phyloP scores from a whole-genome alignment of 169 alveolate genomes.

The Plasmodium billcollinsi region DNA sequence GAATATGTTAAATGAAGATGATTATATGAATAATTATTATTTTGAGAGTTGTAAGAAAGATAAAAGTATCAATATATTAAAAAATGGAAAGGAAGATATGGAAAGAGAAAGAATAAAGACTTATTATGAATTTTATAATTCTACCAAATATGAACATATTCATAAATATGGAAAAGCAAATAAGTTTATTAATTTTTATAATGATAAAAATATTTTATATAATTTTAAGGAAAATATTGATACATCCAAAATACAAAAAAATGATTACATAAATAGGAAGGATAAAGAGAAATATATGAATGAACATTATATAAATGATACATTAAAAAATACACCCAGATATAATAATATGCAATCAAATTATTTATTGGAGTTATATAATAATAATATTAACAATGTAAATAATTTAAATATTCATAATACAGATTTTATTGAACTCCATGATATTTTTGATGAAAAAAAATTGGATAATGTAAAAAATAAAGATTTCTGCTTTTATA shows the following conservation, averaged over 20 bases:
- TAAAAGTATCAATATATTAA: background rate
- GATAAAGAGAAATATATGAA: slow-evolving; percentile 1
- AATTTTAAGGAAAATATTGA: background rate
- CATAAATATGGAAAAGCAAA: slow-evolving; percentile 15
- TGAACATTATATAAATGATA: background rate
- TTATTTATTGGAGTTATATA: slow-evolving; percentile 24
- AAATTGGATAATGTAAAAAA: slow-evolving; percentile 30
- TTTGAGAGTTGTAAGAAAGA: background rate
- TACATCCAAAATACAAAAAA: background rate
- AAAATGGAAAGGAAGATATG: background rate
- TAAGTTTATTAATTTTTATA: slow-evolving; percentile 31
- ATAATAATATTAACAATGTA: slow-evolving; percentile 7
- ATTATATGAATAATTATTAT: too few species aligned
- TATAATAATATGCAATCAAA: slow-evolving; percentile 3
- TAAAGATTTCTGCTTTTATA: slow-evolving; percentile 64
- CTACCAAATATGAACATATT: slow-evolving; percentile 17
- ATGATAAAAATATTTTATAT: slow-evolving; percentile 12
- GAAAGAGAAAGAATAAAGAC: slow-evolving; percentile 13
- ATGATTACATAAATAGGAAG: background rate
- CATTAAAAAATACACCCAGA: slow-evolving; percentile 1
- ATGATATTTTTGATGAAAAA: slow-evolving; percentile 59
- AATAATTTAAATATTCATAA: slow-evolving; percentile 48
- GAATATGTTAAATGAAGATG: background rate
- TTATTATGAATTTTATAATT: slow-evolving; percentile 48
- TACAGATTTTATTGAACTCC: slow-evolving; percentile 56